A percentile compares a stretch with the other conserved stretches of the same genome.
Conservation (phyloP, 164 flowering plant species). For the Cinnamomum micranthum region DNA sequence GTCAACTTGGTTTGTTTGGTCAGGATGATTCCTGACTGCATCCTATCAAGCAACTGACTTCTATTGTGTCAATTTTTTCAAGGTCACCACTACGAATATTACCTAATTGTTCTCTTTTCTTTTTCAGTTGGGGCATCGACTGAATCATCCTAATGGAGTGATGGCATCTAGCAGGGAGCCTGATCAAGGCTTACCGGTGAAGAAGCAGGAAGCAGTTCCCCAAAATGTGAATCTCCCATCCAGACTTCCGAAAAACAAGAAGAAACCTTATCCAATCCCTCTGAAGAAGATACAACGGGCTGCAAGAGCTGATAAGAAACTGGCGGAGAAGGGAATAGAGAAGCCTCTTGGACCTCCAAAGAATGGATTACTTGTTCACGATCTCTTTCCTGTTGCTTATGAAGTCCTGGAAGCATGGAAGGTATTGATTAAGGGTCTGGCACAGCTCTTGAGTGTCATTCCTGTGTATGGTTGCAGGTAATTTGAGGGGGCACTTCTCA, state of each 20-base stretch:
- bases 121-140: constrained; percentile 3
- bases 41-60: neutral
- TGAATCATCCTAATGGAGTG: constrained; percentile 11
- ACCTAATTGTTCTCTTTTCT: neutral
- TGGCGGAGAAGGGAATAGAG: constrained; percentile 78
- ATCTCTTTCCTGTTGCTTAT: constrained; percentile 77
- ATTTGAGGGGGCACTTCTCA: neutral
- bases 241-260: constrained; percentile 59
- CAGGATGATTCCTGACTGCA: too few species aligned
- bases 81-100: too few species aligned
- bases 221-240: constrained; percentile 92
- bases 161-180: constrained; percentile 8
- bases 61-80: neutral
- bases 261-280: constrained; percentile 91
- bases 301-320: constrained; percentile 66
- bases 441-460: constrained; percentile 77
- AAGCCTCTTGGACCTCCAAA: constrained; percentile 83
- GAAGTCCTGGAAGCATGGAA: constrained; percentile 87
- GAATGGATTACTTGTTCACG: constrained; percentile 80
- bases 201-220: constrained; percentile 28
- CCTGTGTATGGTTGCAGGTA: constrained; percentile 97
- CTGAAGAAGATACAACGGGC: constrained; percentile 52
- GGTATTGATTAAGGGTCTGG: constrained; percentile 66
- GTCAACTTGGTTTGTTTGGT: too few species aligned
- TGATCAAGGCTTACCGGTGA: constrained; percentile 8